Base-by-base conservation (phyloP, 805 yeast species). In the Lipomyces chichibuensis region DNA sequence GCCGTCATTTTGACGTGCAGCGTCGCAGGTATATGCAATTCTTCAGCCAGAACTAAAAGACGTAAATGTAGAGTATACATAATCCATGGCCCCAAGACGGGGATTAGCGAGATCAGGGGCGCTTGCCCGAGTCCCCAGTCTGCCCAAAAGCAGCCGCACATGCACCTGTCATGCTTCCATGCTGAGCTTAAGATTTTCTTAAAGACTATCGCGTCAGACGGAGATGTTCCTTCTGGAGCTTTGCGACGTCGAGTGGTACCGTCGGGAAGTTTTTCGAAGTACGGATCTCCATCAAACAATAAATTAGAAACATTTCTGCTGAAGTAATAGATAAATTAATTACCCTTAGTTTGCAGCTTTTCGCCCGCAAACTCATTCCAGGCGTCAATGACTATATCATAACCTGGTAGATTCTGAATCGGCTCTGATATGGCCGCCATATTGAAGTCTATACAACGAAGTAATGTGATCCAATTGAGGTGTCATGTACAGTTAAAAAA, bases 81-180 rank as follows among this genome's bases (percentile, higher is more conserved):
- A 63, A 87, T 73, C 2, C 87, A 70, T 0, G 98, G 97, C 0
- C 98, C 98, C n/a, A 94, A 77, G 0, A 85, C 89, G 0, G 98
- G 98, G 9, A 94, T 64, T 8, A 91, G 78, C 1, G 88, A 62
- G 65, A 74, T 57, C 74, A 71, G 20, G 73, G 82, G 71, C 49
- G 74, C 70, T 62, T 63, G 70, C 7, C 71, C 67, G 43, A 67
- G n/a, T 33, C 74, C 67, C 65, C 70, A 70, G 66, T 66, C 71
- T n/a, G 71, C 71, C 67, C 70, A 13, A 90, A 88, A 88, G 69
- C 93, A 88, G 0, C 97, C 97, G 76, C 90, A 81, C 73, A 91
- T 85, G 75, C 96, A 91, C 71, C 84, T 84, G 76, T 94, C 98
- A 75, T 94, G 92, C 17, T 84, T 74, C 97, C 97, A 93, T 0